Percentiles rank a stretch among this genome's conserved stretches.
Evolutionary conservation across 805 yeast species (phyloP).

Genomic region (Hanseniaspora clermontiae): DNA sequence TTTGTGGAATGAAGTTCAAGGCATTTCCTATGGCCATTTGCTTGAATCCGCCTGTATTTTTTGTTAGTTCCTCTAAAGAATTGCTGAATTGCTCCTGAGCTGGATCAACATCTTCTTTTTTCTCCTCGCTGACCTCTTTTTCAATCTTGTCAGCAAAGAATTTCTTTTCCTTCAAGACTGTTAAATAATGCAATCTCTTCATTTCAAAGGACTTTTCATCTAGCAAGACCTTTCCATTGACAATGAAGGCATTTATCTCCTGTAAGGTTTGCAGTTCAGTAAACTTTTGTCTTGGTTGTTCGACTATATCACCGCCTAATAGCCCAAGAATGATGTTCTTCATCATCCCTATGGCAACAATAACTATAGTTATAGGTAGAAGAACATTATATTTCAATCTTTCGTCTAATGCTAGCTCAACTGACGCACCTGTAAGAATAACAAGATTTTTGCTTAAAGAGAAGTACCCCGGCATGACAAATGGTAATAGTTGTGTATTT

Average conservation of each 20-base stretch:
- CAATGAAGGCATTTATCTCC: constrained; percentile 46
- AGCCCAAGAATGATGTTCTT: constrained; percentile 56
- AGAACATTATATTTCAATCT: constrained; percentile 79
- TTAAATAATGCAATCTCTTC: constrained; percentile 39
- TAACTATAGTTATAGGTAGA: constrained; percentile 75
- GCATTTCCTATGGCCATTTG: constrained; percentile 69
- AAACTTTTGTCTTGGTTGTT: constrained; percentile 37
- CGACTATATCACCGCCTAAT: constrained; percentile 46
- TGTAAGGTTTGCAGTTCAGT: constrained; percentile 54
- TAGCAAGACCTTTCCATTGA: constrained; percentile 41
- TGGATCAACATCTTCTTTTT: constrained; percentile 41
- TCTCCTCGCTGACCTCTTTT: constrained; percentile 25
- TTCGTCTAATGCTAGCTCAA: constrained; percentile 64
- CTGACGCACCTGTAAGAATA: constrained; percentile 26
- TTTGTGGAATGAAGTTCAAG: constrained; percentile 80
- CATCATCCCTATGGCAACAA: constrained; percentile 75
- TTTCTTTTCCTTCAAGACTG: constrained; percentile 39
- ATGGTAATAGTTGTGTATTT: not conserved
- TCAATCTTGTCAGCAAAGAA: constrained; percentile 36
- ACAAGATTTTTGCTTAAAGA: constrained; percentile 11
- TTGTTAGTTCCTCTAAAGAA: constrained; percentile 10
- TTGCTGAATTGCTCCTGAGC: constrained; percentile 26
- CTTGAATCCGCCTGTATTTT: constrained; percentile 53
- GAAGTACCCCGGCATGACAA: not conserved
- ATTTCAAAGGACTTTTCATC: constrained; percentile 36